Conservation (phyloP, 805 yeast species). For the Ogataea paradorogensis region DNA sequence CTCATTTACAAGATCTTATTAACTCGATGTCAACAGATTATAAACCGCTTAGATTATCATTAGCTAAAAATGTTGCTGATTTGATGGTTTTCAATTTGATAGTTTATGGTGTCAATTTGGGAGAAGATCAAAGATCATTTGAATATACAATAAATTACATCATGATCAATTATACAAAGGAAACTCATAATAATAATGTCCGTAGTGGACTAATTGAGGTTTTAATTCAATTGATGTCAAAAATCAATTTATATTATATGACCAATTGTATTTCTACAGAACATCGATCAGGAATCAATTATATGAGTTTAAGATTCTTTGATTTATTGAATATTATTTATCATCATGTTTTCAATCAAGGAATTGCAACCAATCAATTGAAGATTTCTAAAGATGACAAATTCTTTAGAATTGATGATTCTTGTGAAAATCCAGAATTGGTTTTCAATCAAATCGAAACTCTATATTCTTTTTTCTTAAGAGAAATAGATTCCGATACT, state of each 20-base stretch:
- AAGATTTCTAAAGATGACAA: conserved; percentile 22
- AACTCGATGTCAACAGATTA: conserved; percentile 28
- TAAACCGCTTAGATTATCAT: conserved; percentile 28
- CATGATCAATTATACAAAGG: conserved; percentile 21
- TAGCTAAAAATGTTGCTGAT: conserved; percentile 33
- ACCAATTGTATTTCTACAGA: conserved; percentile 28
- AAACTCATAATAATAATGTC: conserved; percentile 13
- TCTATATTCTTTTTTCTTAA: conserved; percentile 28
- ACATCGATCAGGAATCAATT: conserved; percentile 26
- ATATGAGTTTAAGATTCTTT: conserved; percentile 30
- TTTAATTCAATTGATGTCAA: conserved; percentile 30
- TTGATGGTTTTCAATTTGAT: conserved; percentile 32
- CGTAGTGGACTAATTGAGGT: conserved; percentile 30
- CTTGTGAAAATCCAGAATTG: conserved; percentile 12
- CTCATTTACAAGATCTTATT: conserved; percentile 20
- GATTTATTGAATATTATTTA: conserved; percentile 25
- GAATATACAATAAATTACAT: conserved; percentile 25
- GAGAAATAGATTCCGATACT: conserved; percentile 33
- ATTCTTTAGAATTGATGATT: conserved; percentile 6
- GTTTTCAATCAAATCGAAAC: conserved; percentile 28
- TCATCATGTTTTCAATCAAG: conserved; percentile 24
- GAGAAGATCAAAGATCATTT: conserved; percentile 26
- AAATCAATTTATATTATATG: conserved; percentile 30
- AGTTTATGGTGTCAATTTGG: conserved; percentile 27
- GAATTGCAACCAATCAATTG: conserved; percentile 9